Evolutionary conservation across 2,329 filamentous ascomycete genomes (phyloP).

Genomic region (Aspergillus ochraceus): DNA sequence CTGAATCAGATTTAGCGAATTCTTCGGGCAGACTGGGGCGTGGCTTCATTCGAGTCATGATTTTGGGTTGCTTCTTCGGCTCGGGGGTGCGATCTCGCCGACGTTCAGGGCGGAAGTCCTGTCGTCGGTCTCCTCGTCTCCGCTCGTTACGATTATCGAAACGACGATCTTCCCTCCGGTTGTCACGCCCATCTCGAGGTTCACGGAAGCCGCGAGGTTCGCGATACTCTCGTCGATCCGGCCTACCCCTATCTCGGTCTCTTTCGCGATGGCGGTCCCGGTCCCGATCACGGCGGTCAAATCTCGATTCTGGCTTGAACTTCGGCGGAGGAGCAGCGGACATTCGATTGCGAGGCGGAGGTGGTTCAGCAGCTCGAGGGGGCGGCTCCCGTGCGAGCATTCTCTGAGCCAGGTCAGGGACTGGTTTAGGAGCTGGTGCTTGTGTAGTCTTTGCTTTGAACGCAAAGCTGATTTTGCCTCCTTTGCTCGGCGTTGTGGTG

Average conservation of each 20-base stretch:
- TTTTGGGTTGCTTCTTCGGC: constrained; percentile 60
- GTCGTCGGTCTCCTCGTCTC: constrained; percentile 34
- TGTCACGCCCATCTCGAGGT: constrained; percentile 27
- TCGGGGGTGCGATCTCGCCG: constrained; percentile 50
- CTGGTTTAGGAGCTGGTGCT: constrained; percentile 52
- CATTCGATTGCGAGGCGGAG: constrained; percentile 41
- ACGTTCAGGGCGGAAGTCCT: constrained; percentile 44
- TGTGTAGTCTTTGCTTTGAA: constrained; percentile 76
- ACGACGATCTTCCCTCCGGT: constrained; percentile 41
- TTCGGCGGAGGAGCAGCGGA: constrained; percentile 37
- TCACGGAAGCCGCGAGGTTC: constrained; percentile 32
- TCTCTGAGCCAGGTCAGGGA: constrained; percentile 50
- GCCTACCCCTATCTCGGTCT: constrained; percentile 32
- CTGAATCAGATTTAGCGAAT: constrained; percentile 76
- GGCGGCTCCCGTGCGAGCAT: constrained; percentile 46
- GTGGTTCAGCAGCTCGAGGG: constrained; percentile 32
- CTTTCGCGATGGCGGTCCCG: constrained; percentile 32
- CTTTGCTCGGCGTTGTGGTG: constrained; percentile 53
- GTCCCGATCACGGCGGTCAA: constrained; percentile 46
- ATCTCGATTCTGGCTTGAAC: constrained; percentile 42
- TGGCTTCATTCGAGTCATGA: constrained; percentile 68
- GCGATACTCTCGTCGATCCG: constrained; percentile 37
- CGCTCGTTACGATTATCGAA: constrained; percentile 42
- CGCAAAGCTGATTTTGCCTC: constrained; percentile 85
- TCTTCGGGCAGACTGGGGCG: constrained; percentile 71